A percentile compares a stretch with the other conserved stretches of the same genome.
These are phyloP conservation scores for Acer negundo DNA, from an alignment of 345 rosid species.

Conservation along the genomic window DNA sequence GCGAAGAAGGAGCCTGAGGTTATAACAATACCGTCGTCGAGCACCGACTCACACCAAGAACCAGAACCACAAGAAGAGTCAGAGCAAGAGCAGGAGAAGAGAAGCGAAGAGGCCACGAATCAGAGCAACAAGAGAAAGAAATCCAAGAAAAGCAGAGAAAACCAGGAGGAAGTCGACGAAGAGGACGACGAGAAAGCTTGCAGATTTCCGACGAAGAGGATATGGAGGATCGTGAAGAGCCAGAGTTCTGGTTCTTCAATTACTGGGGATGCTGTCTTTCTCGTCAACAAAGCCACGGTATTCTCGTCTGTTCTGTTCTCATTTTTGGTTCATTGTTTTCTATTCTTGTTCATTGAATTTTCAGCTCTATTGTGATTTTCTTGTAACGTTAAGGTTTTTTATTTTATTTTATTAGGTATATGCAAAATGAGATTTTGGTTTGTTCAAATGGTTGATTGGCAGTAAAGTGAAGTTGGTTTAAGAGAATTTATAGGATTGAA, in stretches of 20 bases:
- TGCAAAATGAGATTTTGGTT: not conserved
- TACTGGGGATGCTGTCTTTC: slow-evolving; percentile 63
- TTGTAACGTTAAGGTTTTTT: slow-evolving; percentile 13
- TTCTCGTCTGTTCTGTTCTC: not conserved
- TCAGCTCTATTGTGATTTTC: not conserved
- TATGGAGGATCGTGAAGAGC: slow-evolving; percentile 62
- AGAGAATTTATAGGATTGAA: not conserved
- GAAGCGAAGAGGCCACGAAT: slow-evolving; percentile 14
- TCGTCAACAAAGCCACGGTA: slow-evolving; percentile 87
- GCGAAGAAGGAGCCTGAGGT: slow-evolving; percentile 9
- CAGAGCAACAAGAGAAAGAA: slow-evolving; percentile 14
- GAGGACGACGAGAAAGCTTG: slow-evolving; percentile 42
- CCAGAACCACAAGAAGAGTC: not conserved
- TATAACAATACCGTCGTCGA: slow-evolving; percentile 17
- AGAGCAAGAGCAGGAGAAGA: slow-evolving; percentile 10
- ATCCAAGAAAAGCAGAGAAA: slow-evolving; percentile 26
- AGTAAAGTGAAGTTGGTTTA: not conserved
- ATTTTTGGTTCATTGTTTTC: too few relatives aligned
- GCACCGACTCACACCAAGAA: slow-evolving; percentile 27
- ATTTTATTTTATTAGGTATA: not conserved
- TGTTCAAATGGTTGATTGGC: not conserved
- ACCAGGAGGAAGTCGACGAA: slow-evolving; percentile 26
- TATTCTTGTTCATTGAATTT: not conserved
- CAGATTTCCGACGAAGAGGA: slow-evolving; percentile 73
- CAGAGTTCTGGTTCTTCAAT: slow-evolving; percentile 40